Evolutionary conservation across 257 asterid species (phyloP), one percentile per base, ranked within the genome.

Genomic region (Solanum paucissectum): DNA sequence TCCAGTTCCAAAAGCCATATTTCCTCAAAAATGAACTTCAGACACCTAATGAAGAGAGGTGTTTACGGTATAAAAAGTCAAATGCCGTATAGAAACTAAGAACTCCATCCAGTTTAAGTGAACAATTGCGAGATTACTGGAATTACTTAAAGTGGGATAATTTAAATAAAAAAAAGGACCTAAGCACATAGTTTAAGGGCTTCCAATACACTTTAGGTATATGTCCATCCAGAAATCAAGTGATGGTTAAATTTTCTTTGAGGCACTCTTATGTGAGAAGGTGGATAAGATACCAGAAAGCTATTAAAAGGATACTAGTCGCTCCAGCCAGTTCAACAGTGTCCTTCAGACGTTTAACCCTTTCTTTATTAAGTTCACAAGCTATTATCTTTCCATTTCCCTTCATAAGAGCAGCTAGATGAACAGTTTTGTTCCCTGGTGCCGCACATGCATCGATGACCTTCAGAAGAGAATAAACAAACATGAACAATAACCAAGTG

Each of bases 371-470:
- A 84, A 94, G 98, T 90, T 97, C 99, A 91, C 98, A 97, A 87
- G 99, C 99, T 87, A 94, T 91, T 83, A 97, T 92, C 75, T 91
- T 93, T 27, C 99, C 99, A 85, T 89, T 89, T 89, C 98, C 98
- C 91, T 94, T 92, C 98, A 95, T 94, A 82, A 97, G 94, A 86
- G 98, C 96, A 74, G 99, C 98, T 58, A 97, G 94, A 90, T 97
- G 99, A 86, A 97, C 90, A 29, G 99, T 97, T 91, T 97, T 97
- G 91, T 97, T 97, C 68, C 99, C 98, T 29, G 98, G 99, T 71
- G 99, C 99, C 60, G 98, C 87, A 88, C 99, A 97, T 72, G 99
- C 98, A 89, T 97, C 99, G 86, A 97, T 92, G 84, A 97, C 98
- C 99, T 97, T 91, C 93, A 91, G 79, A 89, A 87, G 14, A 83